Evolutionary conservation across 345 rosid species (phyloP).

Genomic region (Aquilaria malaccensis): DNA sequence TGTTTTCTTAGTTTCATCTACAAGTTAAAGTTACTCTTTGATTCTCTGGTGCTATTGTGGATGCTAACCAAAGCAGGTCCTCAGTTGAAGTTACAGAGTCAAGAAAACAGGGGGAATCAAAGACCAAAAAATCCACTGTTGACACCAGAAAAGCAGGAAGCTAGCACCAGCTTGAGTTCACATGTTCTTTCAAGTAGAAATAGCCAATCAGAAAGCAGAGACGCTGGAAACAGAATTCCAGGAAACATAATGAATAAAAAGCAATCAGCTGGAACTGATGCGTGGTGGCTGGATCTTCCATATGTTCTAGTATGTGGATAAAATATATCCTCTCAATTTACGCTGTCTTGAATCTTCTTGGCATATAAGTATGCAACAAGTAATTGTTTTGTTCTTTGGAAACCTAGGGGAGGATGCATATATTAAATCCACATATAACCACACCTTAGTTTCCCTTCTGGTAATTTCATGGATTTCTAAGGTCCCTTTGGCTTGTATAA

Average conservation of each 20-base stretch:
- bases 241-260: slow-evolving; percentile 19
- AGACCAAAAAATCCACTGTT: slow-evolving; percentile 7
- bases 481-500: no score
- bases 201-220: slow-evolving; percentile 18
- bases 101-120: slow-evolving; percentile 11
- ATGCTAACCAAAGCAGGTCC: slow-evolving; percentile 18
- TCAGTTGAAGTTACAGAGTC: slow-evolving; percentile 24
- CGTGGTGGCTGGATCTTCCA: slow-evolving; percentile 82
- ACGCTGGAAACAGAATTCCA: slow-evolving; percentile 14
- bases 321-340: no score
- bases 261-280: slow-evolving; percentile 20
- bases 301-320: slow-evolving; percentile 49
- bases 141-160: slow-evolving; percentile 19
- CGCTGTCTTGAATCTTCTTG: no score
- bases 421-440: no score
- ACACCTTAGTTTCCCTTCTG: no score
- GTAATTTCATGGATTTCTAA: no score
- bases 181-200: slow-evolving; percentile 23
- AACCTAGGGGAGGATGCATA: no score
- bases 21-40: slow-evolving; percentile 7
- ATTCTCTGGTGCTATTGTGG: slow-evolving; percentile 40
- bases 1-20: no score
- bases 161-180: slow-evolving; percentile 4
- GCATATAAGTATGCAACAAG: no score
- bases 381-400: no score